phyloP scores from a whole-genome alignment of 208 protist genomes.

The Angomonas desouzai region DNA sequence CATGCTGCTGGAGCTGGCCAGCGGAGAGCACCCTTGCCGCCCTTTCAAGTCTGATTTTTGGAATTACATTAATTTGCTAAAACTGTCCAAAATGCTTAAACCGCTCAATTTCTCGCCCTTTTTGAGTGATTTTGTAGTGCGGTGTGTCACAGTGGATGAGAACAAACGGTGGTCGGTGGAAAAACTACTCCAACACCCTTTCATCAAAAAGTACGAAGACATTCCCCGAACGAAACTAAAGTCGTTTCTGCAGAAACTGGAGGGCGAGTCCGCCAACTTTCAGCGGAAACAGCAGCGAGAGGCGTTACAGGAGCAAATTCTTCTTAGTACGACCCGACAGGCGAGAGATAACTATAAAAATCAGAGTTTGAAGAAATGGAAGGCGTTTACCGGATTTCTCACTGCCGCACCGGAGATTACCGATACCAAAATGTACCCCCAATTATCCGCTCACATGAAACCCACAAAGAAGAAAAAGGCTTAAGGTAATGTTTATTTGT shows the following conservation, averaged over 20 bases:
- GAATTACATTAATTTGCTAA: slow-evolving; percentile 72
- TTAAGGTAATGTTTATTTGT: neutral
- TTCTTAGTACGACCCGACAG: slow-evolving; percentile 60
- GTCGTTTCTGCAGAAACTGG: slow-evolving; percentile 69
- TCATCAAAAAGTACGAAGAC: slow-evolving; percentile 57
- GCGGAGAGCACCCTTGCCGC: slow-evolving; percentile 69
- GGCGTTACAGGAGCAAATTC: slow-evolving; percentile 67
- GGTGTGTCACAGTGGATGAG: slow-evolving; percentile 47
- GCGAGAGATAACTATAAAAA: slow-evolving; percentile 53
- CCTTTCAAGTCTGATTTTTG: slow-evolving; percentile 89
- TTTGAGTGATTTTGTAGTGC: slow-evolving; percentile 82
- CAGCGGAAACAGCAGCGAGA: slow-evolving; percentile 66
- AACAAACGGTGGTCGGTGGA: slow-evolving; percentile 52
- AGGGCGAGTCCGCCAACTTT: slow-evolving; percentile 61
- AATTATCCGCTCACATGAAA: slow-evolving; percentile 20
- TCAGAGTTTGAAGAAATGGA: slow-evolving; percentile 63
- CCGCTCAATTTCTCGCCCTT: slow-evolving; percentile 65
- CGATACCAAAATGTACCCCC: slow-evolving; percentile 68
- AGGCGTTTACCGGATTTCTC: slow-evolving; percentile 63
- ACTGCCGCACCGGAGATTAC: slow-evolving; percentile 49
- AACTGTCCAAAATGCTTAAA: slow-evolving; percentile 77
- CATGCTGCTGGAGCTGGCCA: slow-evolving; percentile 73
- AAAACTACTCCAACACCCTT: slow-evolving; percentile 71
- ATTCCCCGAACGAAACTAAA: slow-evolving; percentile 69
- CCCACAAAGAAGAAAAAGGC: neutral